Conservation (phyloP, 2,329 filamentous ascomycete genomes). For the Trichophyton verrucosum region DNA sequence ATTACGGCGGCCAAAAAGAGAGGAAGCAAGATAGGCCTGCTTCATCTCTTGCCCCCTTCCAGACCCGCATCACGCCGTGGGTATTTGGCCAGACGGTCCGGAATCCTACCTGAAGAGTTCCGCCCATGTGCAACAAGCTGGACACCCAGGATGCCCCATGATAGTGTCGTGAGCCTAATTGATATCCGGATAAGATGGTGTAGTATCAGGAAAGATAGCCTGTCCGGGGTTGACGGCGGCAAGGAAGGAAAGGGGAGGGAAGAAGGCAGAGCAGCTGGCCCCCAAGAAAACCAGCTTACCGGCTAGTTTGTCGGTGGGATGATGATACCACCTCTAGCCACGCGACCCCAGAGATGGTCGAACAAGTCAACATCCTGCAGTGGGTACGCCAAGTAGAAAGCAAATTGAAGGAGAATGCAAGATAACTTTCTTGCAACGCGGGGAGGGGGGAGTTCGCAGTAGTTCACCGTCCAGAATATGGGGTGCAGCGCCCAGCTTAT, state of each 20-base stretch:
- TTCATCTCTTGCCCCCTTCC: not conserved
- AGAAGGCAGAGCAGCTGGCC: not conserved
- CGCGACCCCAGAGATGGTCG: not conserved
- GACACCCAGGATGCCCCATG: not conserved
- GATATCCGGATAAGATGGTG: not conserved
- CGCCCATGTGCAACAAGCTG: not conserved
- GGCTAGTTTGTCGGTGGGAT: not conserved
- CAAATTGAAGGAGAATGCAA: not conserved
- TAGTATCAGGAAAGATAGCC: not conserved
- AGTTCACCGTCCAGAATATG: not conserved
- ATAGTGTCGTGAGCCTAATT: not conserved
- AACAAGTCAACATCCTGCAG: not conserved
- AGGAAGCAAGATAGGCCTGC: not conserved
- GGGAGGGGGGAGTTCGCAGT: not conserved
- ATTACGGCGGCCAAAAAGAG: not conserved
- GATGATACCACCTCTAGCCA: not conserved
- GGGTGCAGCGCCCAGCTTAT: not conserved
- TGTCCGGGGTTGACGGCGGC: not conserved
- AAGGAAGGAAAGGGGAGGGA: not conserved
- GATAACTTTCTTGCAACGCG: not conserved
- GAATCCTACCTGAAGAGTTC: slow-evolving; percentile 3
- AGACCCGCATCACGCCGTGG: not conserved
- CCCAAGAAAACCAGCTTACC: not conserved
- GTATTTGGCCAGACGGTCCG: not conserved
- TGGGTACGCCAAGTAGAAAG: slow-evolving; percentile 2